Evolutionary conservation across 2,329 filamentous ascomycete genomes (phyloP), one percentile per base, ranked within the genome.

Genomic region (Sporothrix inflata): DNA sequence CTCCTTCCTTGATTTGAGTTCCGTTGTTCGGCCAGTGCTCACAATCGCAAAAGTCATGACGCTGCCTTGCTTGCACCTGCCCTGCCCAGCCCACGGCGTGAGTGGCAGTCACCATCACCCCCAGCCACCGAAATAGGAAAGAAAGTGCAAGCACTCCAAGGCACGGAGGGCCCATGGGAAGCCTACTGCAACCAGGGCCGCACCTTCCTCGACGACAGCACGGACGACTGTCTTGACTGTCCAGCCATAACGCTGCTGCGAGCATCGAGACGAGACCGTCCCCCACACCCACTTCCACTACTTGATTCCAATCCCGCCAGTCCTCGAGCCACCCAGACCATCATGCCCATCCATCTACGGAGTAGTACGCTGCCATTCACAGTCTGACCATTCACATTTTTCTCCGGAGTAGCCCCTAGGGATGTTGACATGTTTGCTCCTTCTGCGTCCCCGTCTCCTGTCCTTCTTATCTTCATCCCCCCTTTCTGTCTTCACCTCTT

Each of bases 71-170:
- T 61, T 40, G 57, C 57, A 40, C 19, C 7, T 21, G n/a, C 19
- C n/a, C n/a, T n/a, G n/a, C n/a, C 55, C 9, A 11, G 55, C 12
- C 57, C 34, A 40, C 34, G 34, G 9, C 30, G 34, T 21, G 57
- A 61, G 34, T 30, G 7, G 55, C 16, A 40, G 55, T 61, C 55
- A 11, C 16, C 19, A n/a, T 38, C 21, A 16, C 9, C 9, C 61
- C 61, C 61, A 65, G 61, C 61, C 38, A 65, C 60, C 60, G 34
- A 65, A 45, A 24, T 16, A 42, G 38, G 40, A 65, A 65, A 65
- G 61, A 47, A 30, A 45, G 24, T 45, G 61, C 61, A 65, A 65
- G 61, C 9, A 11, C 34, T n/a, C 57, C 34, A 21, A 24, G 3
- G n/a, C 34, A 21, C 19, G 38, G 34, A 40, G 12, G 38, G 57